A percentile compares a stretch with the other conserved stretches of the same genome.
Conservation (phyloP, 192 early-diverging fungal genomes). For the Backusella macrospora region DNA sequence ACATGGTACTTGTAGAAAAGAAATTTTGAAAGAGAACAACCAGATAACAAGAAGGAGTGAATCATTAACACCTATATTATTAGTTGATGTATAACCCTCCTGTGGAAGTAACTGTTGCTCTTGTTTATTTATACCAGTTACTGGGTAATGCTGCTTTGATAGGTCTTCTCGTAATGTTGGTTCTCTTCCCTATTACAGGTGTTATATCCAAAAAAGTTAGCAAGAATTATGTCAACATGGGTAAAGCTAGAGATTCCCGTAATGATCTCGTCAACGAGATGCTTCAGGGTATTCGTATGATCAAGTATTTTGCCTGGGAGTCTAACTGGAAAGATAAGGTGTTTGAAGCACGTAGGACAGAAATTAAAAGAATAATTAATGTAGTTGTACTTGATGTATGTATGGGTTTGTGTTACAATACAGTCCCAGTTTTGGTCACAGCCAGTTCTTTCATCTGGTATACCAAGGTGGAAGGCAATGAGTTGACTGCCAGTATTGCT, state of each 20-base stretch:
- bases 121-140: conserved; percentile 68
- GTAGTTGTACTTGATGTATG: conserved; percentile 22
- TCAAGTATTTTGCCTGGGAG: conserved; percentile 90
- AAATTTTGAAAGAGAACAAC: not conserved
- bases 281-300: conserved; percentile 75
- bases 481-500: conserved; percentile 55
- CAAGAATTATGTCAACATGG: conserved; percentile 54
- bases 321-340: conserved; percentile 69
- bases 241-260: conserved; percentile 71
- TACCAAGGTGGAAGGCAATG: conserved; percentile 52
- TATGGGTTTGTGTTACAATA: conserved; percentile 45
- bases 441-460: conserved; percentile 60
- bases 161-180: conserved; percentile 68
- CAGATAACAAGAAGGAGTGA: not conserved
- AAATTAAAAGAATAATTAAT: conserved; percentile 26
- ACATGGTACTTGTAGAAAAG: not conserved
- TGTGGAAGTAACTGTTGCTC: conserved; percentile 64
- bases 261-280: conserved; percentile 79
- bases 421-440: conserved; percentile 55
- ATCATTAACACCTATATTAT: not conserved
- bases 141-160: conserved; percentile 79
- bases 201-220: conserved; percentile 55
- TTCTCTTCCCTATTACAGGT: conserved; percentile 62
- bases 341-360: conserved; percentile 42
- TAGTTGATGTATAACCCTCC: conserved; percentile 58